Evolutionary conservation across 2,329 filamentous ascomycete genomes (phyloP), one percentile per base, ranked within the genome.

Genomic region (Parascedosporium putredinis): DNA sequence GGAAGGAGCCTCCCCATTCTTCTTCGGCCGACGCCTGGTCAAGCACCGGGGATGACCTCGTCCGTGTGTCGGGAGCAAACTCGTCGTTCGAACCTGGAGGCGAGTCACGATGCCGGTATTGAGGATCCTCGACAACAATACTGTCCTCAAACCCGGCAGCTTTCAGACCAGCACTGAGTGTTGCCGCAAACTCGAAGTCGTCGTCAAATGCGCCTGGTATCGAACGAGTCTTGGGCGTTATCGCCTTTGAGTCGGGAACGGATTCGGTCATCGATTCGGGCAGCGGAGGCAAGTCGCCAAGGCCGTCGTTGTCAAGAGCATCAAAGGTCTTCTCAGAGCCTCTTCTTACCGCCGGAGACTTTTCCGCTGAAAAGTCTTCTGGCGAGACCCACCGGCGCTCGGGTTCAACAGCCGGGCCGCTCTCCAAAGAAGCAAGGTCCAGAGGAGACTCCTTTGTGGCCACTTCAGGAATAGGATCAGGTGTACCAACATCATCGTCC

Each of bases 141-240:
- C 84, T 75, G 4, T 82, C 78, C 57, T 86, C 76, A 54, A 88
- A 88, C 0, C 84, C 84, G 43, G 80, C 77, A n/a, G 80, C 75
- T 59, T 82, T 68, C 45, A 86, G 70, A 1, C 81, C 83, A 45
- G 83, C 85, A 51, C 83, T 83, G 44, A 88, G 65, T 3, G 77
- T 79, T 24, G 84, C 84, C 6, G 81, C 79, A 55, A 88, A 88
- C 47, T 81, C 80, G 7, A 84, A 66, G 56, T 88, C 84, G 51
- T 83, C 76, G 1, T 69, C 76, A 58, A 85, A 89, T 8, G 74
- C 67, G 18, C 83, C 84, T 22, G 83, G 81, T 62, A 84, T 34
- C 5, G 7, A 16, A 14, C 16, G 12, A 10, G 20, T 38, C 16
- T 33, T 31, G 24, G 47, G 47, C 8, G 23, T 43, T 8, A 12